Base-by-base conservation (phyloP, 768 basidiomycete genomes). In the Mycena indigotica region DNA sequence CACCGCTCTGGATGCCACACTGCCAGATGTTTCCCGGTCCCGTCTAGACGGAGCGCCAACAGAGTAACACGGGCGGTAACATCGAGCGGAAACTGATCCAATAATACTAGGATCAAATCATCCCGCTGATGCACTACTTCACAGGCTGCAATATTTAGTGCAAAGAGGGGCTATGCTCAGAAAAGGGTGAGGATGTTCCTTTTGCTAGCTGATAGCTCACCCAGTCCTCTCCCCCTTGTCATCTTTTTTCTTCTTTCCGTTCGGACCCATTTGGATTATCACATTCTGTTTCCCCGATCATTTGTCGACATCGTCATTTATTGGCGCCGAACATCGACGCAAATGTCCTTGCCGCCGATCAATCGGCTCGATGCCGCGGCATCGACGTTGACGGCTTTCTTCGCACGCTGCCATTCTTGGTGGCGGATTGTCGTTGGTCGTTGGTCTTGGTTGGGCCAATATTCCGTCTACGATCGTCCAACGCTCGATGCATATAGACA, bases 111-210 rank as follows among this genome's bases (percentile, higher is more conserved):
- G n/a, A n/a, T n/a, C n/a, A n/a, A n/a, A n/a, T n/a, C n/a, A n/a
- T n/a, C n/a, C n/a, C n/a, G n/a, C n/a, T n/a, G n/a, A n/a, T n/a
- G n/a, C n/a, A n/a, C n/a, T n/a, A n/a, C n/a, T n/a, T 15, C n/a
- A 23, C 66, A 93, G 92, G 64, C 73, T 94, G 63, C 92, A 93
- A 67, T 95, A 93, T 70, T 80, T 95, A 44, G 91, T 94, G 53
- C 85, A 86, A 60, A 93, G 92, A 73, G 91, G 92, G 52, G 90
- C 91, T 23, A 92, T 93, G 65, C 72, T 93, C 63, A 81, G 91
- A 58, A 93, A 93, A 73, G 92, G 89, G 89, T 90, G 70, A 66
- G 72, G 21, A 25, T 28, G 38, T 44, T 28, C 6, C 8, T 10
- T 6, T 28, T 28, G 41, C 24, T 10, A 15, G 24, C 19, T 21